Percentiles rank a stretch among this genome's conserved stretches.
Conservation (phyloP, 2,329 filamentous ascomycete species). For the Cladosporium oxysporum region DNA sequence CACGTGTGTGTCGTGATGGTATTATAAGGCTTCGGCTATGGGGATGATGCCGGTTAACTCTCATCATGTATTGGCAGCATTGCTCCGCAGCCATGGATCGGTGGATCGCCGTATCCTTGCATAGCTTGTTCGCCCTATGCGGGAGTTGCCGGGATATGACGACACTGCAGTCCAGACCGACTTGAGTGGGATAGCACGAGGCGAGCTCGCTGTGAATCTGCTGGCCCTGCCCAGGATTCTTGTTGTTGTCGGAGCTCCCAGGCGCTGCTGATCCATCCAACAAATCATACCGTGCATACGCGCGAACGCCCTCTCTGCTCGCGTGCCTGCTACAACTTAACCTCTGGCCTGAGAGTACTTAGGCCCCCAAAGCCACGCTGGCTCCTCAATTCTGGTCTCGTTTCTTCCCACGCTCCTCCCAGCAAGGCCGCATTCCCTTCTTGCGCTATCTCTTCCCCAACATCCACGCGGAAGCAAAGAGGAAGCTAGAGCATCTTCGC, state of each 20-base stretch:
- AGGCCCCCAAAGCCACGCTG: constrained; percentile 23
- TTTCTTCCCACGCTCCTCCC: constrained; percentile 24
- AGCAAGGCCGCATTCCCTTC: constrained; percentile 39
- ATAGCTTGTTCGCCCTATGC: background rate
- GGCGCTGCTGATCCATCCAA: background rate
- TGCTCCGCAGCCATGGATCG: constrained; percentile 1
- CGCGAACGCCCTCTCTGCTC: background rate
- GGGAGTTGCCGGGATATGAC: background rate
- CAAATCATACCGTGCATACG: background rate
- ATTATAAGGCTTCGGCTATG: background rate
- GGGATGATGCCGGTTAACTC: background rate
- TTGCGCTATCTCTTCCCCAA: constrained; percentile 70
- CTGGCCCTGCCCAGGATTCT: background rate
- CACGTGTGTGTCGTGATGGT: background rate
- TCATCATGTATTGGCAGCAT: background rate
- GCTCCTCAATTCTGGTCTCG: constrained; percentile 33
- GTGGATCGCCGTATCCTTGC: background rate
- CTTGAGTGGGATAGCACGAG: background rate
- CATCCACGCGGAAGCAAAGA: constrained; percentile 63
- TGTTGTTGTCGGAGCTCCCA: background rate
- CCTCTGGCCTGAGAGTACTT: constrained; percentile 7
- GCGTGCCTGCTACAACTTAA: background rate
- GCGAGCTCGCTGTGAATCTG: background rate
- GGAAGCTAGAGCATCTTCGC: constrained; percentile 68
- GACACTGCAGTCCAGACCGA: constrained; percentile 5